These are phyloP conservation scores for Lactarius akahatsu DNA, from an alignment of 768 basidiomycete species.

Conservation along the genomic window DNA sequence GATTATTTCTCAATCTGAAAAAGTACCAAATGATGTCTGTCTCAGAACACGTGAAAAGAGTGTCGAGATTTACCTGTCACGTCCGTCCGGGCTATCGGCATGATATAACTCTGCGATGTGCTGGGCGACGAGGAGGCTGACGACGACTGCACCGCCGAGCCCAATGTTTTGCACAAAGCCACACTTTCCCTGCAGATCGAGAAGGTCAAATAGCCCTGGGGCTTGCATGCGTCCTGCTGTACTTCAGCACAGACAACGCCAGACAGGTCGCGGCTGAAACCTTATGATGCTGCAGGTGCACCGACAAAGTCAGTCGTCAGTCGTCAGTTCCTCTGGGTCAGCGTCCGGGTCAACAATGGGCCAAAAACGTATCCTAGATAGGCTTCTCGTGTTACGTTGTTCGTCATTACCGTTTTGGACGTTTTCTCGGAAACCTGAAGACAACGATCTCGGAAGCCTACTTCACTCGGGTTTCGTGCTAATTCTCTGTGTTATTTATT, in stretches of 20 bases:
- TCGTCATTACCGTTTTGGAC: too few species aligned
- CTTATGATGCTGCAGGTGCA: conserved; percentile 69
- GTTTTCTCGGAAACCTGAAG: too few species aligned
- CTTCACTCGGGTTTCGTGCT: too few species aligned
- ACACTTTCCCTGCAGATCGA: conserved; percentile 70
- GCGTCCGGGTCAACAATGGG: too few species aligned
- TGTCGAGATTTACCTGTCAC: conserved; percentile 47
- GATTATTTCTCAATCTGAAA: conserved; percentile 61
- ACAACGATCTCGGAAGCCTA: too few species aligned
- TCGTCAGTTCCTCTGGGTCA: too few species aligned
- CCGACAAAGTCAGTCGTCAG: conserved; percentile 35
- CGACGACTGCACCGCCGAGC: conserved; percentile 76
- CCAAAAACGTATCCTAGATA: too few species aligned
- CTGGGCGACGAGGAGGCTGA: conserved; percentile 75
- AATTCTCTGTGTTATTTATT: too few species aligned
- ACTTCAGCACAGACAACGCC: not conserved
- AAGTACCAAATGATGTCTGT: too few species aligned
- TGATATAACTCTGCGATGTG: conserved; percentile 77
- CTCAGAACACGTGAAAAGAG: too few species aligned
- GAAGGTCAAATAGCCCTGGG: conserved; percentile 59
- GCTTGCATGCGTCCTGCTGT: conserved; percentile 79
- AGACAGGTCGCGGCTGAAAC: not conserved
- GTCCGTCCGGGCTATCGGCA: conserved; percentile 62
- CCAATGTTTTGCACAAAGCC: conserved; percentile 84
- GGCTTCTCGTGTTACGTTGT: too few species aligned